Conservation (phyloP, 257 asterid genomes). For the Buddleja alternifolia region DNA sequence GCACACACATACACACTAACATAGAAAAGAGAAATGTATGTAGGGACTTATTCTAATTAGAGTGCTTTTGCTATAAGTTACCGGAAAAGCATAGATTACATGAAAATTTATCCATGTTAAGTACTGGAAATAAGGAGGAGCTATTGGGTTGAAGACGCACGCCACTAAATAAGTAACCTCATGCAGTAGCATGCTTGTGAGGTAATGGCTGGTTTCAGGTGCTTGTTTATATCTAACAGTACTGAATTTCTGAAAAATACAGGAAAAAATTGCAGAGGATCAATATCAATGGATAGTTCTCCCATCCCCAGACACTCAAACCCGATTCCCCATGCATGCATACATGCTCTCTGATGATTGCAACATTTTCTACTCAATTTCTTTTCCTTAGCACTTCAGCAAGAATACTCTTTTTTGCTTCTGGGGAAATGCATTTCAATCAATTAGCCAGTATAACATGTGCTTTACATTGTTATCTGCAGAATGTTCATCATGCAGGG, state of each 20-base stretch:
- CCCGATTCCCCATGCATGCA: not conserved
- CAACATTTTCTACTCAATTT: slow-evolving; percentile 11
- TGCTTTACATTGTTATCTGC: slow-evolving; percentile 33
- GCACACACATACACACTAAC: not conserved
- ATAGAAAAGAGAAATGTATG: not conserved
- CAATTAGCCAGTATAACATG: not conserved
- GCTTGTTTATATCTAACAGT: not conserved
- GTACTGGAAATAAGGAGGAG: not conserved
- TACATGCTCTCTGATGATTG: not conserved
- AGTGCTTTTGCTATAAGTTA: not conserved
- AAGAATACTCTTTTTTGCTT: slow-evolving; percentile 8
- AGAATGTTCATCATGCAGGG: slow-evolving; percentile 96
- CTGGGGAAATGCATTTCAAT: not conserved
- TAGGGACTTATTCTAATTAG: not conserved
- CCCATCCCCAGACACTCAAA: no score
- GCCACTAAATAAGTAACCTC: not conserved
- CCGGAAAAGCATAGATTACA: not conserved
- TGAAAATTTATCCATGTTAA: not conserved
- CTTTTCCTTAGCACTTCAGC: not conserved
- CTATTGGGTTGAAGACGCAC: not conserved
- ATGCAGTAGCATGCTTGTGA: not conserved
- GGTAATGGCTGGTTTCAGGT: not conserved
- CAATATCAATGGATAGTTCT: no score
- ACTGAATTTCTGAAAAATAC: slow-evolving; percentile 2
- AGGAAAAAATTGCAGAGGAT: not conserved